A percentile compares a stretch with the other conserved stretches of the same genome.
Evolutionary conservation across 768 basidiomycete genomes (phyloP).

Genomic region (Hygrocybe coccinea): DNA sequence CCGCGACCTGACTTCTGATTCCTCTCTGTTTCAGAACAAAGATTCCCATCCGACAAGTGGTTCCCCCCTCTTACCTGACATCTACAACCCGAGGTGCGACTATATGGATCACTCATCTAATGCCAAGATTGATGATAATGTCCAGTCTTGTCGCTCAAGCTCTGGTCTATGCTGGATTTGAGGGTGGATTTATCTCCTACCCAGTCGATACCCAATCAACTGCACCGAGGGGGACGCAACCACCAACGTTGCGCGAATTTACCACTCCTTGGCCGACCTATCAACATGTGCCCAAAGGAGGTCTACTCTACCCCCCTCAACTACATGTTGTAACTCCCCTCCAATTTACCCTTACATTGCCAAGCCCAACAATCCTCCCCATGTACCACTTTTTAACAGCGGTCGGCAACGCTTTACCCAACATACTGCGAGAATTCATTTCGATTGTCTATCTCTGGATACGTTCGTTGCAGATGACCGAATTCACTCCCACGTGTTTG

Average conservation of each 20-base stretch:
- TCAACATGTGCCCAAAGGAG: background rate
- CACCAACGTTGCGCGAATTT: background rate
- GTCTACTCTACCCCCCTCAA: background rate
- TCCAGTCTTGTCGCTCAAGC: slow-evolving; percentile 9
- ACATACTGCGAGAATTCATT: slow-evolving; percentile 3
- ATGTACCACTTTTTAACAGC: slow-evolving; percentile 5
- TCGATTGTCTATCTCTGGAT: slow-evolving; percentile 7
- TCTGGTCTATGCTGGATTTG: background rate
- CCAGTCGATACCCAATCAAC: background rate
- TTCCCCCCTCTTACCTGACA: background rate
- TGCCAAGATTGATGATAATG: background rate
- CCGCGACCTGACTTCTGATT: background rate
- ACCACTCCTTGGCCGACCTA: background rate
- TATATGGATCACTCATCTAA: background rate
- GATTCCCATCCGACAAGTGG: background rate
- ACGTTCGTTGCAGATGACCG: background rate
- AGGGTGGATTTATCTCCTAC: slow-evolving; percentile 3
- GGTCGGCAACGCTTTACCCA: background rate
- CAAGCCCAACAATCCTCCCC: slow-evolving; percentile 10
- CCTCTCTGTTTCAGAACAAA: background rate
- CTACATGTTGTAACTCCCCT: background rate
- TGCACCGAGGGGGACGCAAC: background rate
- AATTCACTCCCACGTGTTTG: slow-evolving; percentile 9
- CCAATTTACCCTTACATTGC: slow-evolving; percentile 12
- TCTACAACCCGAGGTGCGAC: background rate